Percentiles rank a stretch among this genome's conserved stretches.
Conservation (phyloP, 176 grass and related monocot species). For the Juncus inflexus region DNA sequence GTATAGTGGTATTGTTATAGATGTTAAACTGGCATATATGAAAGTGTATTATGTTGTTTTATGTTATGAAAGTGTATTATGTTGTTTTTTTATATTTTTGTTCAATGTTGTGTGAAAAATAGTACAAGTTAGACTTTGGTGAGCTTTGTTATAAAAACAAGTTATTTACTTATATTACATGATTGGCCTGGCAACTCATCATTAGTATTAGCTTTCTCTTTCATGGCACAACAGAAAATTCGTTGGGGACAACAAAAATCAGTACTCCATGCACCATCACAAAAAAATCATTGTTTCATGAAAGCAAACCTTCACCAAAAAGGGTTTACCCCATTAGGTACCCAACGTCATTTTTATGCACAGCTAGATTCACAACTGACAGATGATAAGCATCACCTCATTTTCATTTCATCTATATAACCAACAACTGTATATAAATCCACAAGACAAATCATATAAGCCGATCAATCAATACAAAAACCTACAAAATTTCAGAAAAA, state of each 20-base stretch:
- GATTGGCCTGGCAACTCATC: too few species aligned
- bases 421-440: background rate
- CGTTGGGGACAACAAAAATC: too few species aligned
- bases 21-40: slow-evolving; percentile 10
- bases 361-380: too few species aligned
- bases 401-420: background rate
- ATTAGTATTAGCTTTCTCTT: too few species aligned
- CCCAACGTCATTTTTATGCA: too few species aligned
- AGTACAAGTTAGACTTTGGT: background rate
- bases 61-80: background rate
- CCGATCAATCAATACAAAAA: background rate
- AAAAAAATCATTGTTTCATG: too few species aligned
- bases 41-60: background rate
- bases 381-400: too few species aligned
- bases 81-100: background rate
- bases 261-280: too few species aligned
- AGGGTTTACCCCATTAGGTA: too few species aligned
- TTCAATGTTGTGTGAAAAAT: background rate
- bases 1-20: background rate
- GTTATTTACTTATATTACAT: background rate
- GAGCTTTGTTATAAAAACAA: background rate
- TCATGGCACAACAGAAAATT: too few species aligned
- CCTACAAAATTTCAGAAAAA: background rate
- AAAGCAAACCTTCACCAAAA: too few species aligned
- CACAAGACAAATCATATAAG: background rate